Base-by-base conservation (phyloP, 2,329 filamentous ascomycete species). In the Cordyceps farinosa region DNA sequence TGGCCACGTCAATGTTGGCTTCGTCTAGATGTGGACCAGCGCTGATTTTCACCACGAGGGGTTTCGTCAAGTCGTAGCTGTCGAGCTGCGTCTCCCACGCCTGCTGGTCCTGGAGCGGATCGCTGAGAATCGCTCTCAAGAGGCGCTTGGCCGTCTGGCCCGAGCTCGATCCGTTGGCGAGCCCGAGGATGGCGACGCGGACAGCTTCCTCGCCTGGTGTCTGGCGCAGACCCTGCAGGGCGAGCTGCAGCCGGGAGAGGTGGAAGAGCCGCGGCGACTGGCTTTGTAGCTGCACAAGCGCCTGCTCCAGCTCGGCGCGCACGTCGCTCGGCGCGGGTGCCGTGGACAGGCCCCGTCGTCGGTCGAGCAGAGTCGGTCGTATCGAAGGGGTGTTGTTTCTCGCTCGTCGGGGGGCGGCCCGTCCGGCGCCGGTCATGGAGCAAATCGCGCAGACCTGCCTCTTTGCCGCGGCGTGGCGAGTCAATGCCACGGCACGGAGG, bases 201-300 rank as follows among this genome's bases (percentile, higher is more conserved):
- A 88, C 79, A 2, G 82, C 79, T 71, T 88, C 86, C 42, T 80
- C 71, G 4, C 86, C 86, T 0, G 83, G 75, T 1, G 73, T 70
- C 70, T 88, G 84, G 40, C 82, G 80, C 64, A 89, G 73, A 29
- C 89, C 87, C 66, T 86, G 82, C 29, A 91, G 76, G 13, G 90
- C 90, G 68, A 94, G 82, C 73, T 91, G 88, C 52, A 93, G 72
- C 62, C 88, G 82, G 36, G 89, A 86, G n/a, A 88, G 80, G 70
- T 89, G 89, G 60, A 90, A 81, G 68, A 87, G 82, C 64, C 80
- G 83, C 30, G 84, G 81, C 2, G 86, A 85, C 55, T 84, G 78
- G 58, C 82, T 83, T 69, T 89, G 82, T 3, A 94, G 79, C 29
- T 84, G 81, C 1, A 80, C 73, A 0, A 93, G 78, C 2, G 84